Percentiles rank a stretch among this genome's conserved stretches.
phyloP scores from a whole-genome alignment of 805 yeast genomes.

The Metschnikowia proteae region DNA sequence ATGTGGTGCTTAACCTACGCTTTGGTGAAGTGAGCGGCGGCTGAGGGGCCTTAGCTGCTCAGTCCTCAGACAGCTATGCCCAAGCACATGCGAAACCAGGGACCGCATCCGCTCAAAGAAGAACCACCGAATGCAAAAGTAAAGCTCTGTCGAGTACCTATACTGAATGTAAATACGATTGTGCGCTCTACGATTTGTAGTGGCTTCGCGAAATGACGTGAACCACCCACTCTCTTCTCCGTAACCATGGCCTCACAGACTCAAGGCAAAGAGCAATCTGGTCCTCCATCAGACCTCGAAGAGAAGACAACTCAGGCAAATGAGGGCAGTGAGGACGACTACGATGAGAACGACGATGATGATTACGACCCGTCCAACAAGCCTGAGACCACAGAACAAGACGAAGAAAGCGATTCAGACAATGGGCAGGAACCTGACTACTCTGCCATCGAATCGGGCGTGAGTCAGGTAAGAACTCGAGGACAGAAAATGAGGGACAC shows the following conservation, averaged over 20 bases:
- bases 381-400: slow-evolving; percentile 8
- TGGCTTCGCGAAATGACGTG: neutral
- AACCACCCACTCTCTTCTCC: neutral
- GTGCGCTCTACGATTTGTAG: neutral
- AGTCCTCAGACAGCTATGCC: too few species aligned
- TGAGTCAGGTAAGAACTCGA: slow-evolving; percentile 66
- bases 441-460: slow-evolving; percentile 48
- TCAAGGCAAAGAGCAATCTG: neutral
- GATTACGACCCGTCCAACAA: slow-evolving; percentile 49
- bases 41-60: too few species aligned
- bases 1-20: slow-evolving; percentile 48
- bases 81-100: too few species aligned
- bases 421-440: slow-evolving; percentile 32
- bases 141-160: too few species aligned
- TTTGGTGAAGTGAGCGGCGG: slow-evolving; percentile 25
- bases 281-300: neutral
- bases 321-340: slow-evolving; percentile 30
- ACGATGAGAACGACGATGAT: slow-evolving; percentile 55
- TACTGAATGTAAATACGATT: too few species aligned
- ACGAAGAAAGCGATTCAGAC: slow-evolving; percentile 16
- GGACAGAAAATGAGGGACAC: slow-evolving; percentile 51
- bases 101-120: too few species aligned
- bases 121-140: too few species aligned
- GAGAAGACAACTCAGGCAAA: neutral
- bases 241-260: neutral